Evolutionary conservation across 1,284 basidiomycete genomes (phyloP), one percentile per base, ranked within the genome.

Genomic region (Pseudozyma sp.): DNA sequence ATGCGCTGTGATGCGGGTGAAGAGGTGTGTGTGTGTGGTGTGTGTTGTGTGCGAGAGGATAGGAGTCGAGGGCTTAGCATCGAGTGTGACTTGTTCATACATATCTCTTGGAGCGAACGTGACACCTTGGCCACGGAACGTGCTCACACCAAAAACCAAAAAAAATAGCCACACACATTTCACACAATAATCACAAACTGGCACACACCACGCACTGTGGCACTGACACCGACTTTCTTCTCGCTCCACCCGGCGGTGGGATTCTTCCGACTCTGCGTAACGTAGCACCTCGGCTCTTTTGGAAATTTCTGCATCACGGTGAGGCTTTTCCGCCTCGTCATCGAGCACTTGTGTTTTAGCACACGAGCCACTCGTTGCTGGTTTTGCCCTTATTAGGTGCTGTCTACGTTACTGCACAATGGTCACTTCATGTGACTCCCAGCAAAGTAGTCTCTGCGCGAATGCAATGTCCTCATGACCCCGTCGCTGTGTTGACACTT

Each of bases 81-180:
- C 21, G 21, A 19, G 47, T n/a, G 55, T 18, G 35, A 40, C 9
- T 49, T 38, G 40, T 45, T 48, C 45, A 45, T 47, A 49, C 35
- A 31, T 49, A 2, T 35, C 39, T n/a, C 35, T 25, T 13, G 5
- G 49, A 53, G 54, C 53, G 61, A 70, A 70, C 67, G 67, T 70
- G 67, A 63, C 60, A 60, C 25, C 35, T 52, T 59, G 12, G 61
- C 42, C 52, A 52, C 56, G 67, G 66, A 70, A 70, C 67, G 67
- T 70, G 67, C 67, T 59, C 59, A 51, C 59, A 19, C 36, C 5
- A 35, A 62, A 60, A 53, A 57, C 57, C 44, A 52, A 44, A 19
- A 11, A 31, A 44, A 40, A 44, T 1, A n/a, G n/a, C 19, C 14
- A 51, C 49, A 36, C 49, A 35, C 48, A 34, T 16, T 31, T 31